Percentiles rank a stretch among this genome's conserved stretches.
Conservation (phyloP, 768 basidiomycete genomes). For the Phylloporus rhodoxanthus region DNA sequence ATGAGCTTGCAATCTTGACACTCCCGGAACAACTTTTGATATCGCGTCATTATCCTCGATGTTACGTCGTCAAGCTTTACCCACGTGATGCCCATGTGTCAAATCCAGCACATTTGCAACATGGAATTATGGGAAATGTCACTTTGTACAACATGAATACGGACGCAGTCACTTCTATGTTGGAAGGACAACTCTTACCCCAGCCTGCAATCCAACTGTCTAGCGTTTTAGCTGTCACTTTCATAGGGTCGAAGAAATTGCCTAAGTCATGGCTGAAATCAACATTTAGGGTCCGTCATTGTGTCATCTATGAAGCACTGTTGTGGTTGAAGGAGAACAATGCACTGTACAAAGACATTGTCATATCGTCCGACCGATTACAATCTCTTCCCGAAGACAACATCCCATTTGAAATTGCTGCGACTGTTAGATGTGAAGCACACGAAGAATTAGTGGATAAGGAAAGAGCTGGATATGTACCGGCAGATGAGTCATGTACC, state of each 20-base stretch:
- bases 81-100: conserved; percentile 10
- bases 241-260: conserved; percentile 22
- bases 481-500: conserved; percentile 2
- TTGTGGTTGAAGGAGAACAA: conserved; percentile 33
- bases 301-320: conserved; percentile 21
- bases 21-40: conserved; percentile 35
- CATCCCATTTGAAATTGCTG: conserved; percentile 28
- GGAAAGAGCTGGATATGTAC: conserved; percentile 31
- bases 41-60: conserved; percentile 26
- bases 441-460: conserved; percentile 13
- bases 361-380: conserved; percentile 17
- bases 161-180: conserved; percentile 11
- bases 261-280: conserved; percentile 16
- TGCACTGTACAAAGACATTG: conserved; percentile 20
- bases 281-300: conserved; percentile 22
- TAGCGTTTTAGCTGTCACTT: conserved; percentile 28
- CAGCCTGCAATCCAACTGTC: conserved; percentile 19
- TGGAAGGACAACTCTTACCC: conserved; percentile 25
- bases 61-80: conserved; percentile 35
- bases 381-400: conserved; percentile 26
- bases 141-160: conserved; percentile 26
- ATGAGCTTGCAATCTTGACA: conserved; percentile 22
- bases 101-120: conserved; percentile 8
- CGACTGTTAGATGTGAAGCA: conserved; percentile 6
- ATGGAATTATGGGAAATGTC: conserved; percentile 32